Base-by-base conservation (phyloP, 495 filamentous ascomycete genomes). In the Daldinia bambusicola region DNA sequence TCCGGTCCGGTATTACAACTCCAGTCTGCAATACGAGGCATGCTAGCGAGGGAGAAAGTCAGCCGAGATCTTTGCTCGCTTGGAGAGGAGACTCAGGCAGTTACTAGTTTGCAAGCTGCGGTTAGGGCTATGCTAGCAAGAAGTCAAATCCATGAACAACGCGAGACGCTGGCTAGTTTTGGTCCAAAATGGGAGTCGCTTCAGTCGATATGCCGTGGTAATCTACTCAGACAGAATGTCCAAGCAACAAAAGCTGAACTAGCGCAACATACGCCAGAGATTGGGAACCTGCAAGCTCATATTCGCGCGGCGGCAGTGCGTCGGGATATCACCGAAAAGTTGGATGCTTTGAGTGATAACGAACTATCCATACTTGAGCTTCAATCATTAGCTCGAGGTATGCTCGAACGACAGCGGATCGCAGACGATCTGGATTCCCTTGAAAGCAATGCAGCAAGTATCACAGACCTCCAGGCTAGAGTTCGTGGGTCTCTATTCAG, bases 391-490 rank as follows among this genome's bases (percentile, higher is more conserved):
- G 77, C 81, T 58, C 81, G 87, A 41, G 88, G 85, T 51, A 87
- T 88, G 84, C 74, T 89, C 22, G 72, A 84, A 32, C 76, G 86
- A 26, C 76, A 80, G 26, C 81, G 80, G 9, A 66, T 87, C 10
- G 81, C 83, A 6, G 78, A 80, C 13, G 82, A 87, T 7, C 80
- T 84, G 26, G 84, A 89, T 50, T 82, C 84, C 13, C 82, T 99
- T 18, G 81, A 87, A 59, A 79, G 79, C 18, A 81, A 95, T 65
- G 83, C 84, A 9, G 64, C 80, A 2, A 74, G 79, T 4, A 88
- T 97, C 65, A 84, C 81, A 8, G 77, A 84, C 9, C 82, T 97
- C 8, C 95, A 99, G 77, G 86, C 91, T 9, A 83, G 86, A 31
- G 84, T 86, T 48, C 88, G 95, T 48, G 94, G 92, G 1, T 84